Conservation (phyloP, 148 eudicot species). For the Silene uniflora region DNA sequence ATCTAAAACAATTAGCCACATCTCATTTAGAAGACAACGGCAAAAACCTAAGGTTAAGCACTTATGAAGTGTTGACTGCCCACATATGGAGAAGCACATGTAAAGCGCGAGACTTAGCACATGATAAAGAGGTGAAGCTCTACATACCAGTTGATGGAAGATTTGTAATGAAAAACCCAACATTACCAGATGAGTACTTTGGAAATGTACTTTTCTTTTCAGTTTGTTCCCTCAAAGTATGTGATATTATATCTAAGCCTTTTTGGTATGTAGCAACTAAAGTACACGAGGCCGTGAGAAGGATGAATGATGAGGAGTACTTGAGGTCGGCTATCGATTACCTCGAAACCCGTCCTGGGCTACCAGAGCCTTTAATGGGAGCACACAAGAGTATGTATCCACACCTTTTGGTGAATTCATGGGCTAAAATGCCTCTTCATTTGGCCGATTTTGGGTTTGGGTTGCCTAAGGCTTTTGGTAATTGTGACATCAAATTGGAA, state of each 20-base stretch:
- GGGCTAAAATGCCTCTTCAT: constrained; percentile 4
- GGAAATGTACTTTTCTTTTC: constrained; percentile 35
- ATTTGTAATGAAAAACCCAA: constrained; percentile 23
- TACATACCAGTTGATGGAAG: constrained; percentile 38
- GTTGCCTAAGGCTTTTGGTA: constrained; percentile 1
- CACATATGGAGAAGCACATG: constrained; percentile 35
- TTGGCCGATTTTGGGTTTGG: constrained; percentile 8
- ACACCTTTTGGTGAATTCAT: constrained; percentile 8
- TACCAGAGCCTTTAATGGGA: constrained; percentile 3
- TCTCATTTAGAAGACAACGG: background rate
- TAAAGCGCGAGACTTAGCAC: constrained; percentile 20
- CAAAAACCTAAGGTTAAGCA: constrained; percentile 16
- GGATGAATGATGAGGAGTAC: background rate
- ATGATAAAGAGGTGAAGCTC: constrained; percentile 29
- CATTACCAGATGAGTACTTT: constrained; percentile 26
- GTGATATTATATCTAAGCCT: constrained; percentile 20
- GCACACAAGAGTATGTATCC: constrained; percentile 6
- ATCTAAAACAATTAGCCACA: constrained; percentile 22
- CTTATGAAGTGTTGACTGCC: constrained; percentile 32
- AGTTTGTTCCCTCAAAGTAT: constrained; percentile 13
- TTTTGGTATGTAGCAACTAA: constrained; percentile 26
- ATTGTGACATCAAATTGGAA: constrained; percentile 19
- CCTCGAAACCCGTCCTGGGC: background rate
- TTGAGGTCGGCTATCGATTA: background rate
- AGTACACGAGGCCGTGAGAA: constrained; percentile 1